A percentile compares a stretch with the other conserved stretches of the same genome.
Conservation (phyloP, 176 grass and related monocot genomes). For the Tillandsia fasciculata region DNA sequence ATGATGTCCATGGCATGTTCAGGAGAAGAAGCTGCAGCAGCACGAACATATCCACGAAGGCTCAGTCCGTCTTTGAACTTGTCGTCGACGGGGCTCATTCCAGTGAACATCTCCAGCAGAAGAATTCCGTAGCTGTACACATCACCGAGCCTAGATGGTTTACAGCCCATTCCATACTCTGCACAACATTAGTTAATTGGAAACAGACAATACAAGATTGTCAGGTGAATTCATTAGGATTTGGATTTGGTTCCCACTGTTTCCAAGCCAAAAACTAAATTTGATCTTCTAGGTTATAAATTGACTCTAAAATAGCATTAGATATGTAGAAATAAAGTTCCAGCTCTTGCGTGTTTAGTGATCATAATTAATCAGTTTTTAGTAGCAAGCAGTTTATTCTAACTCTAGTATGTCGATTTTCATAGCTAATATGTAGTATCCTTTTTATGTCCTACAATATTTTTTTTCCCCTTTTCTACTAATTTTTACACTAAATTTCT, state of each 20-base stretch:
- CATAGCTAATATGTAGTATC: too few species aligned
- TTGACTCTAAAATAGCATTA: too few species aligned
- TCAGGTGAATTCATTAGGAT: background rate
- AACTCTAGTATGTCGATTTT: too few species aligned
- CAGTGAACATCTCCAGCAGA: conserved; percentile 3
- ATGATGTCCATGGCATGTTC: background rate
- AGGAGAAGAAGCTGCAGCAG: conserved; percentile 4
- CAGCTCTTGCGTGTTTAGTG: background rate
- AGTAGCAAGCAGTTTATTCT: too few species aligned
- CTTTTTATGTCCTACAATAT: too few species aligned
- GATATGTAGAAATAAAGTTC: too few species aligned
- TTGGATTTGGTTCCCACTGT: background rate
- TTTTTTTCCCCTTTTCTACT: too few species aligned
- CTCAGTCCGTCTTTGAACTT: background rate
- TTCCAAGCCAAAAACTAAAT: too few species aligned
- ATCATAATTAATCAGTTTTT: too few species aligned
- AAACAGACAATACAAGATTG: background rate
- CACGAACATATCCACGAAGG: conserved; percentile 8
- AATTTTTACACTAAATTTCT: too few species aligned
- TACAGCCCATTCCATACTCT: background rate
- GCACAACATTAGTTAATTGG: background rate
- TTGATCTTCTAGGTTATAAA: too few species aligned
- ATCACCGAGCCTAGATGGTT: background rate
- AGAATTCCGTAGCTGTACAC: conserved; percentile 2
- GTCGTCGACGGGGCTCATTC: conserved; percentile 8